A percentile compares a stretch with the other conserved stretches of the same genome.
These are phyloP conservation scores for Mycena leptocephala DNA, from an alignment of 768 basidiomycete genomes.

Conservation along the genomic window DNA sequence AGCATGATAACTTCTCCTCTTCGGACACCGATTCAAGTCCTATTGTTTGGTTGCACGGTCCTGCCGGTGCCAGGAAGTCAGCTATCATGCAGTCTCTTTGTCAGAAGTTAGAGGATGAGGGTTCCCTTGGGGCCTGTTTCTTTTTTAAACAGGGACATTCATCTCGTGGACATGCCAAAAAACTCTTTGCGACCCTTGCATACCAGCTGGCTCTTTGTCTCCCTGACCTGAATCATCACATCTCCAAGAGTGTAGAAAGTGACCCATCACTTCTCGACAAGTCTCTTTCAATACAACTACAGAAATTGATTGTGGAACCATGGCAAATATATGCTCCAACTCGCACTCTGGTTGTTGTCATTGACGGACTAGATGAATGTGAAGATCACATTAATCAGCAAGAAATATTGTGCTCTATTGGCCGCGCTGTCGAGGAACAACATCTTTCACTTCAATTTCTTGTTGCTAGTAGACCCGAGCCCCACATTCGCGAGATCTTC, in stretches of 20 bases:
- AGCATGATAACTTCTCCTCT: too few species aligned
- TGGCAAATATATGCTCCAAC: background rate
- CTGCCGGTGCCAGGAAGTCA: background rate
- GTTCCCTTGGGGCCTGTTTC: background rate
- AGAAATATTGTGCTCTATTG: background rate
- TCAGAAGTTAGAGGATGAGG: background rate
- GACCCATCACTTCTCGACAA: background rate
- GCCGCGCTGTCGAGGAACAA: background rate
- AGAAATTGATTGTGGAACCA: background rate
- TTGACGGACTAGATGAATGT: background rate
- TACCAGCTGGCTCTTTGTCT: background rate
- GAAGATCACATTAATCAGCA: background rate
- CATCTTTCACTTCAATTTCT: background rate
- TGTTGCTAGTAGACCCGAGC: slow-evolving; percentile 11
- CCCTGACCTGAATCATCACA: background rate
- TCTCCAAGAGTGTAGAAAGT: background rate
- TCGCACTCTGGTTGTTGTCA: background rate
- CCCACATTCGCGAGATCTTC: background rate
- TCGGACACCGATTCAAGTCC: background rate
- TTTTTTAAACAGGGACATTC: background rate
- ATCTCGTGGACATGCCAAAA: background rate
- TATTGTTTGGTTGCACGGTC: background rate
- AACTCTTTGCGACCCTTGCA: background rate
- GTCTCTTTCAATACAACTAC: background rate
- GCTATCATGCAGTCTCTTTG: background rate